Base-by-base conservation (phyloP, 2,329 filamentous ascomycete genomes). In the Cladophialophora psammophila region DNA sequence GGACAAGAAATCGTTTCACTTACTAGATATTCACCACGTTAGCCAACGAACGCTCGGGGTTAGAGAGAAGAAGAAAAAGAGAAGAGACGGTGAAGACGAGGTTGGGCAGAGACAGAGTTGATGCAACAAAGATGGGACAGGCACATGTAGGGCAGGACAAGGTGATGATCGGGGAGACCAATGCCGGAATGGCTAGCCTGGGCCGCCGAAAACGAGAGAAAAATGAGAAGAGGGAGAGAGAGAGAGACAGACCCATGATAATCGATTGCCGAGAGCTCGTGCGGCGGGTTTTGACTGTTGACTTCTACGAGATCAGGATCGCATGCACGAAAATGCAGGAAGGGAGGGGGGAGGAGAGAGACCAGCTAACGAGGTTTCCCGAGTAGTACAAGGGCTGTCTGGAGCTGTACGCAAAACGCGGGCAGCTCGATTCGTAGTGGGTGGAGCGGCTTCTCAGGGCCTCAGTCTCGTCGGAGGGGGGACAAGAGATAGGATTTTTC, bases 181-280 rank as follows among this genome's bases (percentile, higher is more conserved):
- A 58, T 61, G 50, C 68, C 56, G 60, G 64, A 61, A 69, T 52
- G 68, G 70, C 69, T 71, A 73, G 70, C 72, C 71, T 70, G 70
- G 72, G 68, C 57, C 55, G 65, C 63, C 60, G 60, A 65, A 65
- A 26, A 50, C 20, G 45, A 50, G 45, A 18, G 26, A 12, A 20
- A 50, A 50, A 50, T 26, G 26, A 26, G 26, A 50, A 26, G 20
- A 48, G 64, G 68, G 67, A 61, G 70, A 68, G 53, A 53, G 26
- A 66, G 61, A 67, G 66, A 67, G 45, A 71, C 75, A 68, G 68
- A 76, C 75, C 75, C 75, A 76, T 76, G 71, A 70, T 74, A 69
- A 69, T 72, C 69, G 72, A 73, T 72, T 74, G 69, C 73, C 74
- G 74, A 75, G 74, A 66, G 60, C 50, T 68, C 57, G 64, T 72